Percentiles rank a stretch among this genome's conserved stretches.
Conservation (phyloP, 1,284 basidiomycete genomes). For the Pseudozyma hubeiensis region DNA sequence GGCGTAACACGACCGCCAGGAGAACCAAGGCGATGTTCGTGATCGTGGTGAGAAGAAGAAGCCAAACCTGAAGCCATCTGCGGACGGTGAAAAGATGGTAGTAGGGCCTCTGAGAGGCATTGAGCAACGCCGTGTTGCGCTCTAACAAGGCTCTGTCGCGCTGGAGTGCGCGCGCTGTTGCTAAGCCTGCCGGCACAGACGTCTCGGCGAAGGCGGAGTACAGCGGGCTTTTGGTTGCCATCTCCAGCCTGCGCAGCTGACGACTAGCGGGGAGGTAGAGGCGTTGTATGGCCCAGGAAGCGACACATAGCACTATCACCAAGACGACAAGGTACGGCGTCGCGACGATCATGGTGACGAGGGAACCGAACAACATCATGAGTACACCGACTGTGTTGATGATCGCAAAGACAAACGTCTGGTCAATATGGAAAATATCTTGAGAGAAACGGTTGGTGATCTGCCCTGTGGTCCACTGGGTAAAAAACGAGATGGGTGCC, state of each 20-base stretch:
- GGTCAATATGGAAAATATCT: slow-evolving; percentile 53
- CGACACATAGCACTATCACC: slow-evolving; percentile 12
- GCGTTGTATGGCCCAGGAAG: slow-evolving; percentile 33
- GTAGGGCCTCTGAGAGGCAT: slow-evolving; percentile 50
- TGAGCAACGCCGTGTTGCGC: slow-evolving; percentile 36
- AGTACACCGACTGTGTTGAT: slow-evolving; percentile 20
- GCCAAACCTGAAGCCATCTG: slow-evolving; percentile 53
- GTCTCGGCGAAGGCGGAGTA: slow-evolving; percentile 51
- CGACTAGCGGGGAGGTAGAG: slow-evolving; percentile 54
- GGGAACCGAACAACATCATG: slow-evolving; percentile 14
- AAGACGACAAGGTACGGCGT: slow-evolving; percentile 46
- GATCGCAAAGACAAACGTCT: slow-evolving; percentile 24
- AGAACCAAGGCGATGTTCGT: slow-evolving; percentile 50
- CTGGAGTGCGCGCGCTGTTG: slow-evolving; percentile 50
- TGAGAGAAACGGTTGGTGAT: slow-evolving; percentile 60
- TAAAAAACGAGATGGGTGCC: slow-evolving; percentile 51
- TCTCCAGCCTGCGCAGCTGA: slow-evolving; percentile 55
- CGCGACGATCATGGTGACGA: slow-evolving; percentile 43
- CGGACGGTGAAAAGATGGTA: slow-evolving; percentile 50
- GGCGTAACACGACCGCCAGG: slow-evolving; percentile 49
- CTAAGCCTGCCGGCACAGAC: slow-evolving; percentile 44
- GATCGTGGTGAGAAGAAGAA: slow-evolving; percentile 37
- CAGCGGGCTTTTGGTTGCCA: slow-evolving; percentile 53
- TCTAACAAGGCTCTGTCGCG: slow-evolving; percentile 34
- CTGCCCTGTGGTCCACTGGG: slow-evolving; percentile 41